A percentile compares a stretch with the other conserved stretches of the same genome.
Conservation (phyloP, 345 rosid species). For the Psidium guajava region DNA sequence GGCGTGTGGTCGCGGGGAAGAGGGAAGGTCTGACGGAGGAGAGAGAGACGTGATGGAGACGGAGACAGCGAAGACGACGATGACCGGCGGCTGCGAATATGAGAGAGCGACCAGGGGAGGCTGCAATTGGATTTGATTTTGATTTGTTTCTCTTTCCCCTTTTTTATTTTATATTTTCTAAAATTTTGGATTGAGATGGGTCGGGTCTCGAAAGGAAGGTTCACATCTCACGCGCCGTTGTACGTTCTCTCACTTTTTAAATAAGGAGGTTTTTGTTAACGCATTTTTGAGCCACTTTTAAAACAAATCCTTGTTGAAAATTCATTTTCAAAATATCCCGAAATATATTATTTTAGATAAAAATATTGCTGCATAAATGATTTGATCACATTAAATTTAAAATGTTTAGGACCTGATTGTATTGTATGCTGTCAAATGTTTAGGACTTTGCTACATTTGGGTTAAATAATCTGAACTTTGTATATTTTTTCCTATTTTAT, state of each 20-base stretch:
- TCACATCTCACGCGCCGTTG: too few relatives aligned
- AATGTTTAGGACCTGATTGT: neutral
- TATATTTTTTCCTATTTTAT: neutral
- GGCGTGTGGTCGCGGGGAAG: neutral
- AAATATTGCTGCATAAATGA: too few relatives aligned
- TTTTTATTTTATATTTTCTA: neutral
- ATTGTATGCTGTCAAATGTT: neutral
- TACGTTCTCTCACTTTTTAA: too few relatives aligned
- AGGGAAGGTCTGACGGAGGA: neutral
- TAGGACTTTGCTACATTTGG: neutral
- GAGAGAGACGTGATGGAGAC: neutral
- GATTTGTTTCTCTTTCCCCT: neutral
- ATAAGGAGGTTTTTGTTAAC: too few relatives aligned
- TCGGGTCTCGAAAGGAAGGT: too few relatives aligned
- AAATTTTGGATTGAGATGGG: too few relatives aligned
- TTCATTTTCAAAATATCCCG: too few relatives aligned
- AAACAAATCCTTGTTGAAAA: too few relatives aligned
- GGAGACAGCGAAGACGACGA: neutral
- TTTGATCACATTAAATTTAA: too few relatives aligned
- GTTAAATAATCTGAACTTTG: neutral
- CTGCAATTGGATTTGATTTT: neutral
- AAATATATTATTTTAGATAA: too few relatives aligned
- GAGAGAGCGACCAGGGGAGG: slow-evolving; percentile 6
- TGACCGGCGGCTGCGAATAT: neutral
- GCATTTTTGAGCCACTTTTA: too few relatives aligned